Evolutionary conservation across 495 filamentous ascomycete genomes (phyloP).

Genomic region (Lasiosphaeriaceae sp.): DNA sequence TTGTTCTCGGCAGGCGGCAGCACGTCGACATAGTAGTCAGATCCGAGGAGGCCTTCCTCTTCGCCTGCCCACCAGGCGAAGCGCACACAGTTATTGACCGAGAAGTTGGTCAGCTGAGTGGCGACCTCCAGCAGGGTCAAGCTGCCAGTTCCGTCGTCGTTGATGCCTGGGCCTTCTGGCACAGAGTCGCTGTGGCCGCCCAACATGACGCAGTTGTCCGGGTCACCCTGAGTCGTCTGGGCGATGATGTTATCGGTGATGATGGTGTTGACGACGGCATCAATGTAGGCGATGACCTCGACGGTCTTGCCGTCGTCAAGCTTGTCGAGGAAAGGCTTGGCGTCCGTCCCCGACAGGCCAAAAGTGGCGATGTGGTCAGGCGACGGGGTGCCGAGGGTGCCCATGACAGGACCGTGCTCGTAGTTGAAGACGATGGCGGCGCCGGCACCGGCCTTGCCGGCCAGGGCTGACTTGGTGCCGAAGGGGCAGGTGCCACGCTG

Average conservation of each 20-base stretch:
- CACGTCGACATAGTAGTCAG: constrained; percentile 50
- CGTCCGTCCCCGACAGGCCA: constrained; percentile 49
- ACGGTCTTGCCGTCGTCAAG: constrained; percentile 45
- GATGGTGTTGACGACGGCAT: constrained; percentile 42
- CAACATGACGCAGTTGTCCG: constrained; percentile 54
- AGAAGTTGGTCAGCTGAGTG: constrained; percentile 45
- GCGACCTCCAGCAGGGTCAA: constrained; percentile 52
- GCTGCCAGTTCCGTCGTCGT: constrained; percentile 53
- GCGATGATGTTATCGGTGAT: constrained; percentile 51
- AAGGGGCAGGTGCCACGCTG: constrained; percentile 57
- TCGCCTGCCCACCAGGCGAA: constrained; percentile 58
- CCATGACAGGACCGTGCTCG: constrained; percentile 42
- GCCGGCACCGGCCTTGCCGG: constrained; percentile 55
- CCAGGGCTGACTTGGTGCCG: constrained; percentile 53
- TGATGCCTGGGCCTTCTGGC: constrained; percentile 45
- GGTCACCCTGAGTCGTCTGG: constrained; percentile 51
- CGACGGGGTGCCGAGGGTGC: constrained; percentile 51
- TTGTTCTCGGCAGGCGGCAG: constrained; percentile 46
- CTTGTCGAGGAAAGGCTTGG: constrained; percentile 42
- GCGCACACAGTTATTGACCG: constrained; percentile 52
- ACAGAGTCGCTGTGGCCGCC: constrained; percentile 56
- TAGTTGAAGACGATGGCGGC: constrained; percentile 62
- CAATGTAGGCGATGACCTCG: constrained; percentile 53
- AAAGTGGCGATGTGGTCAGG: constrained; percentile 55
- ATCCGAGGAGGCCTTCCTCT: constrained; percentile 56